These are phyloP conservation scores for Pythium monospermum DNA, from an alignment of 352 stramenopile genomes.

Conservation along the genomic window DNA sequence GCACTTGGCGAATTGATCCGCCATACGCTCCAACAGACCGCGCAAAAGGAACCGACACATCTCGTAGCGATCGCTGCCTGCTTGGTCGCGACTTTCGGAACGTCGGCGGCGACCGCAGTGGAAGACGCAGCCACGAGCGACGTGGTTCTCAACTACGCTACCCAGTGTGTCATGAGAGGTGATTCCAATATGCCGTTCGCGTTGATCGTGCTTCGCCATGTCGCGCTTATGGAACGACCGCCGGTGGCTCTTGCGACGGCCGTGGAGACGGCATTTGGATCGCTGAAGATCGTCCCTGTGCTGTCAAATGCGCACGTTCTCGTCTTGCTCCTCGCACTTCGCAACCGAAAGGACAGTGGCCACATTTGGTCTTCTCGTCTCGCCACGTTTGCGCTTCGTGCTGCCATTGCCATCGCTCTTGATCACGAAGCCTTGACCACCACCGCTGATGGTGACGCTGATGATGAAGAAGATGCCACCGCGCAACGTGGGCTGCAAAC, in stretches of 20 bases:
- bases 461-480: neutral
- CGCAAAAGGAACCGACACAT: neutral
- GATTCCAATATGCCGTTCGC: neutral
- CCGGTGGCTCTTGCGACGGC: neutral
- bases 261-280: neutral
- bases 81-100: slow-evolving; percentile 6
- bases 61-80: slow-evolving; percentile 1
- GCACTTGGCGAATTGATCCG: slow-evolving; percentile 4
- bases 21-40: neutral
- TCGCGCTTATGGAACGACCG: neutral
- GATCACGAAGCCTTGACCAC: too few species aligned
- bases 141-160: neutral
- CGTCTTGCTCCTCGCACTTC: slow-evolving; percentile 6
- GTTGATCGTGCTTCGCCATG: slow-evolving; percentile 10
- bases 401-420: slow-evolving; percentile 1
- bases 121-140: neutral
- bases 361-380: slow-evolving; percentile 1
- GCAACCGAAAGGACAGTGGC: neutral
- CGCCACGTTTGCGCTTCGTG: slow-evolving; percentile 1
- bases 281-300: neutral
- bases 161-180: neutral
- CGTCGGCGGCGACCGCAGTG: neutral
- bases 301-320: slow-evolving; percentile 2
- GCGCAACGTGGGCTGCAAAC: neutral
- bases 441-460: neutral